phyloP scores from a whole-genome alignment of 1,139 yeast species.

The Wickerhamiella pararugosa region DNA sequence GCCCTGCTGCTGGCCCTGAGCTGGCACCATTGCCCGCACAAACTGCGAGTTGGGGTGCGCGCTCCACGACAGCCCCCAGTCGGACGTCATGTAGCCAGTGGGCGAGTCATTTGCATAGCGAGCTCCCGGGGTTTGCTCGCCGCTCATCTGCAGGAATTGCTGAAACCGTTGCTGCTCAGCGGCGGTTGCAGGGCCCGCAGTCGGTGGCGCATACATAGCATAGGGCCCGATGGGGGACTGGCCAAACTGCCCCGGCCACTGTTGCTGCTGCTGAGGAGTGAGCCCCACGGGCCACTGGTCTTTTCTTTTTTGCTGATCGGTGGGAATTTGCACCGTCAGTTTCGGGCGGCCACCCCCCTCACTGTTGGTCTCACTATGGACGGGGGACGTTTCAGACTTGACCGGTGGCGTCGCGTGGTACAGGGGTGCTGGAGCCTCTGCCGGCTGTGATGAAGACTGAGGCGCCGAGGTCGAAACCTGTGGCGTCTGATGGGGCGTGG shows the following conservation, averaged over 20 bases:
- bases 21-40: neutral
- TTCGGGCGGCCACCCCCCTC: slow-evolving; percentile 22
- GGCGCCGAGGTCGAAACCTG: too few relatives aligned
- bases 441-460: too few relatives aligned
- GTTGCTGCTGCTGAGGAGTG: slow-evolving; percentile 11
- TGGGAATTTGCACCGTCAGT: slow-evolving; percentile 28
- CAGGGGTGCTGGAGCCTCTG: too few relatives aligned
- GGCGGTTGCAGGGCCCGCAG: neutral
- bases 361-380: slow-evolving; percentile 5
- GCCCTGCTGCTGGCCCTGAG: slow-evolving; percentile 1
- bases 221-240: slow-evolving; percentile 4
- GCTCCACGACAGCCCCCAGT: slow-evolving; percentile 20
- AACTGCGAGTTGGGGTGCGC: slow-evolving; percentile 7
- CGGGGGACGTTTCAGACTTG: neutral
- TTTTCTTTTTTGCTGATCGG: neutral
- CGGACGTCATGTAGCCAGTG: slow-evolving; percentile 26
- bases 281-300: slow-evolving; percentile 1
- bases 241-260: slow-evolving; percentile 8
- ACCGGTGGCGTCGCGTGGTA: too few relatives aligned
- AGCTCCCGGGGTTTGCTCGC: slow-evolving; percentile 30
- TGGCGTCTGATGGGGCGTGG: too few relatives aligned
- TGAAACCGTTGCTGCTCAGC: neutral
- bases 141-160: slow-evolving; percentile 13
- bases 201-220: slow-evolving; percentile 5
- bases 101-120: slow-evolving; percentile 31